Conservation (phyloP, 306 rosid species). For the Morella rubra region DNA sequence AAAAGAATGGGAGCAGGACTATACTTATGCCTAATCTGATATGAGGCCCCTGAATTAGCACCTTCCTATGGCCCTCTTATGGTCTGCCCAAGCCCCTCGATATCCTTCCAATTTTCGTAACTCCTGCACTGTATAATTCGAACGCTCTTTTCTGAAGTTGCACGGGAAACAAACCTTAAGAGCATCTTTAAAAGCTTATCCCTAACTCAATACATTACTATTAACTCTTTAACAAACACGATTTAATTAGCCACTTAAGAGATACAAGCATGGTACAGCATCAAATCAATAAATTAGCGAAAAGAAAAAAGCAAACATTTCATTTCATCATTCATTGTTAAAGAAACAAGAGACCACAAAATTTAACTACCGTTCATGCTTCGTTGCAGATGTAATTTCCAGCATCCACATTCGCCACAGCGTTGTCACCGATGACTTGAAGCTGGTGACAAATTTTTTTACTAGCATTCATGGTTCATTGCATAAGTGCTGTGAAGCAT, state of each 20-base stretch:
- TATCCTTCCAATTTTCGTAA: not conserved
- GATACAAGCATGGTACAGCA: no score
- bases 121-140: not conserved
- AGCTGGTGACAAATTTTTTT: no score
- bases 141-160: not conserved
- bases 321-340: not conserved
- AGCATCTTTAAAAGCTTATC: not conserved
- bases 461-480: no score
- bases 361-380: constrained; percentile 19
- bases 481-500: constrained; percentile 8
- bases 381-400: constrained; percentile 12
- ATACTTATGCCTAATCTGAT: no score
- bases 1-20: no score
- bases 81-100: no score
- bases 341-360: not conserved
- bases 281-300: no score
- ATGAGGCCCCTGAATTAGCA: not conserved
- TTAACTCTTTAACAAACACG: not conserved
- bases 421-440: no score
- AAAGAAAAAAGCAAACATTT: not conserved
- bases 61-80: not conserved
- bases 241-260: not conserved
- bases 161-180: not conserved
- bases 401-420: no score
- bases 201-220: not conserved